These are phyloP conservation scores for Paxillus involutus DNA, from an alignment of 768 basidiomycete species.

Conservation along the genomic window DNA sequence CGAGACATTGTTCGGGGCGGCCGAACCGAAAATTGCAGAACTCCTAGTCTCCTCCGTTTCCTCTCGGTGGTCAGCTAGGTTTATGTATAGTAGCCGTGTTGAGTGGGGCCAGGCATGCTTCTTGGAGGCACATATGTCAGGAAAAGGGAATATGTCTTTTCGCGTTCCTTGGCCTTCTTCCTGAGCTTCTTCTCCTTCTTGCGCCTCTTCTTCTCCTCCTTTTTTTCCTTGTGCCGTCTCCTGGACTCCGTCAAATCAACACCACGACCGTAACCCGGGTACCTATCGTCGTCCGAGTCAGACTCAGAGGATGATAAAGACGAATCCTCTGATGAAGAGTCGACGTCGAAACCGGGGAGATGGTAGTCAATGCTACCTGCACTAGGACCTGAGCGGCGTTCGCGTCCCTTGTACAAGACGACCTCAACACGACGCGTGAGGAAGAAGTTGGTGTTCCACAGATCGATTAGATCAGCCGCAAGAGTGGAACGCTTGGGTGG, in stretches of 20 bases:
- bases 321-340: constrained; percentile 38
- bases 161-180: constrained; percentile 56
- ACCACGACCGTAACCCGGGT: constrained; percentile 46
- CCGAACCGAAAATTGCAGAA: background rate
- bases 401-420: constrained; percentile 76
- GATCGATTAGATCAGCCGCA: constrained; percentile 68
- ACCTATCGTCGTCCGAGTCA: constrained; percentile 42
- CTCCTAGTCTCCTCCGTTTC: background rate
- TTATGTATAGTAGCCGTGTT: constrained; percentile 29
- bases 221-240: constrained; percentile 52
- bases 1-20: constrained; percentile 5
- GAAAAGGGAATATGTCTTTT: constrained; percentile 65
- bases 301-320: constrained; percentile 41
- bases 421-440: constrained; percentile 72
- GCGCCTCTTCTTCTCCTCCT: constrained; percentile 60
- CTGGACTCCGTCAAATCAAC: constrained; percentile 49
- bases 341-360: constrained; percentile 48
- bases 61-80: background rate
- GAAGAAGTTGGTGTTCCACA: constrained; percentile 83
- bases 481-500: constrained; percentile 58
- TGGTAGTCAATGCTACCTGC: constrained; percentile 55
- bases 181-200: constrained; percentile 64
- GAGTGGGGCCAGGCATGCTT: constrained; percentile 24
- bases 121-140: constrained; percentile 48
- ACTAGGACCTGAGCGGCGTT: constrained; percentile 68